Conservation (phyloP, 1,139 yeast species). For the Candida neerlandica region DNA sequence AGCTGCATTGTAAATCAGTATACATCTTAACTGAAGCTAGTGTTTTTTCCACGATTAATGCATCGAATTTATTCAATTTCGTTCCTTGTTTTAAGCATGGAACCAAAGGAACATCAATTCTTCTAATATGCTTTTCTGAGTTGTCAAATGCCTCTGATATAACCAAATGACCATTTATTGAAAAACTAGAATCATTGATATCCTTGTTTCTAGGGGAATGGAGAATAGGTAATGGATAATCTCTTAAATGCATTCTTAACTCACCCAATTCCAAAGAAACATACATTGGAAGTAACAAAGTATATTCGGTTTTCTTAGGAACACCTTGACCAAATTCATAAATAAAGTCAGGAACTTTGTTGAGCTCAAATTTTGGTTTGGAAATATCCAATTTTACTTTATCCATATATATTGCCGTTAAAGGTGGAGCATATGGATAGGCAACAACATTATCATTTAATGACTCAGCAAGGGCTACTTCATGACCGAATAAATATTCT, state of each 20-base stretch:
- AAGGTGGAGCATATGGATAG: constrained; percentile 62
- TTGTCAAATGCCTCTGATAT: constrained; percentile 48
- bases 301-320: constrained; percentile 69
- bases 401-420: constrained; percentile 59
- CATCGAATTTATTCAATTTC: constrained; percentile 38
- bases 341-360: constrained; percentile 60
- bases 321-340: constrained; percentile 79
- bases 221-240: constrained; percentile 67
- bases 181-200: constrained; percentile 20
- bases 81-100: constrained; percentile 23
- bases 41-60: constrained; percentile 72
- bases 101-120: constrained; percentile 64
- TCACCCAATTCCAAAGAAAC: constrained; percentile 52
- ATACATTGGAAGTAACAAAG: constrained; percentile 67
- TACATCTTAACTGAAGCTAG: constrained; percentile 75
- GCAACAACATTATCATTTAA: constrained; percentile 60
- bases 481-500: constrained; percentile 48
- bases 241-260: constrained; percentile 59
- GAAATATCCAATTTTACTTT: constrained; percentile 56
- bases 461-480: constrained; percentile 44
- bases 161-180: constrained; percentile 50
- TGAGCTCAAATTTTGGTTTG: constrained; percentile 57
- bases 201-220: constrained; percentile 33
- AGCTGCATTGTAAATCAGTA: constrained; percentile 58
- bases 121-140: constrained; percentile 53